phyloP scores from a whole-genome alignment of 2,329 filamentous ascomycete genomes.

The Zymoseptoria brevis region DNA sequence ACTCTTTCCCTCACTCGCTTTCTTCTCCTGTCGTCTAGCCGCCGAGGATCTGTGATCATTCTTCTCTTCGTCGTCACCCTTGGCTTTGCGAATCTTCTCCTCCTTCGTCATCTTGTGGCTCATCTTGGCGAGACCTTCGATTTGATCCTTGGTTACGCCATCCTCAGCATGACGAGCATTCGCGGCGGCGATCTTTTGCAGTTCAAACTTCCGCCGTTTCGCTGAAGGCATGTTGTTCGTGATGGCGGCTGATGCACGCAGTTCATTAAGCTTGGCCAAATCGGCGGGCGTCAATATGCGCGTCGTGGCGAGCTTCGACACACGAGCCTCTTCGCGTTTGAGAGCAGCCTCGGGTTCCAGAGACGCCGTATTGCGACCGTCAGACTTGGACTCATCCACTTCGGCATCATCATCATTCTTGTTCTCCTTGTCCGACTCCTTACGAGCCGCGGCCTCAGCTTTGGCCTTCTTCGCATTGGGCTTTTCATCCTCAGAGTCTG shows the following conservation, averaged over 20 bases:
- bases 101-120: slow-evolving; percentile 78
- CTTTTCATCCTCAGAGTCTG: slow-evolving; percentile 62
- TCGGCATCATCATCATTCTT: slow-evolving; percentile 10
- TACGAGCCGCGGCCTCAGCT: slow-evolving; percentile 4
- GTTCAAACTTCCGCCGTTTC: slow-evolving; percentile 32
- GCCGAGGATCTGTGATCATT: slow-evolving; percentile 75
- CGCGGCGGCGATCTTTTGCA: slow-evolving; percentile 19
- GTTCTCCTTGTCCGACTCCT: slow-evolving; percentile 9
- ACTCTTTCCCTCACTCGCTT: slow-evolving; percentile 83
- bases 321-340: slow-evolving; percentile 27
- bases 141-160: slow-evolving; percentile 84
- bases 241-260: slow-evolving; percentile 66
- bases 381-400: slow-evolving; percentile 15
- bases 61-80: slow-evolving; percentile 59
- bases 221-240: slow-evolving; percentile 50
- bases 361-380: slow-evolving; percentile 27
- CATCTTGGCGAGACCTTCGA: slow-evolving; percentile 75
- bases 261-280: slow-evolving; percentile 85
- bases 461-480: slow-evolving; percentile 39
- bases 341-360: slow-evolving; percentile 24
- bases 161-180: slow-evolving; percentile 59
- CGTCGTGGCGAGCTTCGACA: slow-evolving; percentile 75
- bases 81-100: slow-evolving; percentile 75
- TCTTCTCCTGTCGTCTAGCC: slow-evolving; percentile 77
- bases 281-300: slow-evolving; percentile 93